Percentiles rank a stretch among this genome's conserved stretches.
Evolutionary conservation across 129 eudicot species (phyloP).

Genomic region (Smallanthus sonchifolius): DNA sequence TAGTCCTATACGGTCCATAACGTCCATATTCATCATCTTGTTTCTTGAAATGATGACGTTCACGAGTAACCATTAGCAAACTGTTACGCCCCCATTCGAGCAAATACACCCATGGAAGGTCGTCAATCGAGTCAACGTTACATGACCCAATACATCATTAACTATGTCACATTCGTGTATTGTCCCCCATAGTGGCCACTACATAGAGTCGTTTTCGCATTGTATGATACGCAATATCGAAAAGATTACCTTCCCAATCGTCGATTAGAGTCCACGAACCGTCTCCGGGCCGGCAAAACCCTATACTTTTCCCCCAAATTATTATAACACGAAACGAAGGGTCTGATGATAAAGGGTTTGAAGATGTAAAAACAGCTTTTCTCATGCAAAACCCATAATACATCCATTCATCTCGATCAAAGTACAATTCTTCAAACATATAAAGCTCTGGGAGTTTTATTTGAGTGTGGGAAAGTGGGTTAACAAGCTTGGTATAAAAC

Average conservation of each 20-base stretch:
- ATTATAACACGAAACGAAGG: constrained; percentile 24
- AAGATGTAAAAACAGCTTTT: constrained; percentile 7
- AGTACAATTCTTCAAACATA: constrained; percentile 12
- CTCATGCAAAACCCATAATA: constrained; percentile 13
- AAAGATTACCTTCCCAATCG: constrained; percentile 15
- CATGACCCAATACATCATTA: neutral
- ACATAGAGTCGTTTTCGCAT: constrained; percentile 11
- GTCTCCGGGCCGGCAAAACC: constrained; percentile 22
- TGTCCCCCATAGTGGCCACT: constrained; percentile 18
- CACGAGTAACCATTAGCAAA: constrained; percentile 23
- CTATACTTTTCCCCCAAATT: constrained; percentile 20
- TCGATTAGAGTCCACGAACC: constrained; percentile 9
- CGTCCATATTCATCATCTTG: neutral
- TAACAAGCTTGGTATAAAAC: constrained; percentile 11
- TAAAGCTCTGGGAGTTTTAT: constrained; percentile 20
- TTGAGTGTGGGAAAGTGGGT: constrained; percentile 19
- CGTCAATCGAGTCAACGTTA: neutral
- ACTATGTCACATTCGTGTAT: constrained; percentile 21
- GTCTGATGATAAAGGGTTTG: constrained; percentile 15
- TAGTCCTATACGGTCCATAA: constrained; percentile 25
- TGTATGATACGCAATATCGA: constrained; percentile 18
- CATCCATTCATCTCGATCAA: constrained; percentile 22
- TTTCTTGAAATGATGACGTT: constrained; percentile 12
- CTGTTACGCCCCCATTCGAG: constrained; percentile 24
- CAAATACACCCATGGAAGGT: neutral